Percentiles rank a stretch among this genome's conserved stretches.
These are phyloP conservation scores for Berkeleyomyces rouxiae DNA, from an alignment of 2,329 filamentous ascomycete genomes.

Conservation along the genomic window DNA sequence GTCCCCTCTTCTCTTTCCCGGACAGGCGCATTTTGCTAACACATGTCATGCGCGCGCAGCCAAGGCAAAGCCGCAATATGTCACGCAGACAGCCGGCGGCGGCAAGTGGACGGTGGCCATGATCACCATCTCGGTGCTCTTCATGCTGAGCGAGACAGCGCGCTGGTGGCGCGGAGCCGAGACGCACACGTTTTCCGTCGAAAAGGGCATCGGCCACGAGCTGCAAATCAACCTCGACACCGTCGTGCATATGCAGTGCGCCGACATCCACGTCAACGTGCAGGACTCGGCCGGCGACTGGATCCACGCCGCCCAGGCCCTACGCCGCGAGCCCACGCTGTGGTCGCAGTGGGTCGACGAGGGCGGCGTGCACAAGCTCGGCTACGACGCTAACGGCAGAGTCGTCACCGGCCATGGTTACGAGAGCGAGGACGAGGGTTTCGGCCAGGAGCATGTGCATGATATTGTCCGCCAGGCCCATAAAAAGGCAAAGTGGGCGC, in stretches of 20 bases:
- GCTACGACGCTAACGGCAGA: constrained; percentile 36
- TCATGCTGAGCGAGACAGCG: constrained; percentile 60
- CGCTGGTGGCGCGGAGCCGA: constrained; percentile 77
- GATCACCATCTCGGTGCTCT: constrained; percentile 53
- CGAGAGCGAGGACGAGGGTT: constrained; percentile 48
- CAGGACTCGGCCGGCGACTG: constrained; percentile 89
- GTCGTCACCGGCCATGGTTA: constrained; percentile 37
- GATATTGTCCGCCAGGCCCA: constrained; percentile 64
- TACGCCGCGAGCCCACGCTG: constrained; percentile 59
- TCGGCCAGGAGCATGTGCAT: constrained; percentile 69
- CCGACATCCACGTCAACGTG: constrained; percentile 85
- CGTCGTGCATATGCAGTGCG: constrained; percentile 78
- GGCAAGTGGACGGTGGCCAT: constrained; percentile 89
- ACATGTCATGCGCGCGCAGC: constrained; percentile 32
- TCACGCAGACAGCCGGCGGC: constrained; percentile 66
- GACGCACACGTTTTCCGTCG: constrained; percentile 79
- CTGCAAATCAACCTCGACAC: constrained; percentile 92
- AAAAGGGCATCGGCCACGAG: constrained; percentile 72
- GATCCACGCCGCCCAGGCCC: constrained; percentile 61
- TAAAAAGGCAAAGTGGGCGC: constrained; percentile 50
- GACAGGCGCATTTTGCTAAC: background rate
- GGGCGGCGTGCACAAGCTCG: constrained; percentile 47
- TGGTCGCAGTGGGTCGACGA: constrained; percentile 70
- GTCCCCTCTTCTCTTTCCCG: background rate
- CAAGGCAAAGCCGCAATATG: constrained; percentile 90